Percentiles rank a stretch among this genome's conserved stretches.
phyloP scores from a whole-genome alignment of 2,329 filamentous ascomycete genomes.

The Clathrospora elynae region DNA sequence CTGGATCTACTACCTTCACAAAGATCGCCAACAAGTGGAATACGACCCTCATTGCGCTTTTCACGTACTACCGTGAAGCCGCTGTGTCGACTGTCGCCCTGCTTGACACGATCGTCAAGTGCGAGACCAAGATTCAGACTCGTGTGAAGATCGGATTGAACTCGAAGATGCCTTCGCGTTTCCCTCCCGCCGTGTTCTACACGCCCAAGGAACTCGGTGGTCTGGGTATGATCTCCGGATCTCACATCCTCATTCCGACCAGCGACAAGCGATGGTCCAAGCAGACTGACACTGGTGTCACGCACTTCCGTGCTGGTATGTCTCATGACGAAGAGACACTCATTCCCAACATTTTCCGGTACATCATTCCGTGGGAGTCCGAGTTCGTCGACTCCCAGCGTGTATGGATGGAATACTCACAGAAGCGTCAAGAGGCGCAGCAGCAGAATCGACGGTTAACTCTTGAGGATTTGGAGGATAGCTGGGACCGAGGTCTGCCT shows the following conservation, averaged over 20 bases:
- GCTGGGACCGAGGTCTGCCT: constrained; percentile 95
- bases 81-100: constrained; percentile 94
- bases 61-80: constrained; percentile 98
- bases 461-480: constrained; percentile 94
- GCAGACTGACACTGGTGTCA: constrained; percentile 96
- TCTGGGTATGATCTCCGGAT: constrained; percentile 97
- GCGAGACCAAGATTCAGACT: constrained; percentile 98
- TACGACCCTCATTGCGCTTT: constrained; percentile 92
- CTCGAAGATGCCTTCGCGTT: constrained; percentile 99
- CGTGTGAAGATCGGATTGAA: constrained; percentile 98
- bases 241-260: constrained; percentile 94
- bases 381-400: constrained; percentile 99
- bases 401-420: constrained; percentile 98
- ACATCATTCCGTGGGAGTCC: constrained; percentile 98
- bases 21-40: constrained; percentile 99
- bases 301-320: constrained; percentile 97
- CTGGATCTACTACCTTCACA: constrained; percentile 97
- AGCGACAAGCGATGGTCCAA: constrained; percentile 99
- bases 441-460: constrained; percentile 95
- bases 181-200: constrained; percentile 97
- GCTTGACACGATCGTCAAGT: constrained; percentile 97
- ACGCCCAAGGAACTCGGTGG: constrained; percentile 97
- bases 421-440: constrained; percentile 95
- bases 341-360: constrained; percentile 98
- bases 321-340: constrained; percentile 96